phyloP scores from a whole-genome alignment of 2,329 filamentous ascomycete species.

The Penicillium sp. region DNA sequence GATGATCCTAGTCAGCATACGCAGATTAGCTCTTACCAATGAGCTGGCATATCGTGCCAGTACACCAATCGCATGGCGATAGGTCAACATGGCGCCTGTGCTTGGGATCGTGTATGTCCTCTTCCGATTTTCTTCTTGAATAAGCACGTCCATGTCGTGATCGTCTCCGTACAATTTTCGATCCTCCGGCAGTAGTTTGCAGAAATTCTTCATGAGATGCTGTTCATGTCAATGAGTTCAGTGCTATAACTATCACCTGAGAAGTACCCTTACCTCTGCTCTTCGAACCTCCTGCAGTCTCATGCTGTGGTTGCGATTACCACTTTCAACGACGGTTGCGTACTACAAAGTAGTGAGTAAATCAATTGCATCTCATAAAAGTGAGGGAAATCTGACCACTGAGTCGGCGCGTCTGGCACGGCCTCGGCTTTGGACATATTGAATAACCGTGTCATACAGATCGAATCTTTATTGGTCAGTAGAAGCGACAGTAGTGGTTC shows the following conservation, averaged over 20 bases:
- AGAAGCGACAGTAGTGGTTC: neutral
- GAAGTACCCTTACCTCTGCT: constrained; percentile 44
- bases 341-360: constrained; percentile 49
- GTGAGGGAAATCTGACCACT: constrained; percentile 40
- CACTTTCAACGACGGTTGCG: constrained; percentile 75
- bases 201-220: constrained; percentile 69
- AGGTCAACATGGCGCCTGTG: constrained; percentile 77
- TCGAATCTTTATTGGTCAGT: constrained; percentile 65
- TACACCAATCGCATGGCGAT: constrained; percentile 68
- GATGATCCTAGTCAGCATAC: neutral
- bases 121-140: constrained; percentile 54
- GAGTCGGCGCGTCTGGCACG: constrained; percentile 77
- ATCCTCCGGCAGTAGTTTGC: constrained; percentile 70
- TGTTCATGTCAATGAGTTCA: neutral
- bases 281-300: constrained; percentile 51
- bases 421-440: constrained; percentile 91
- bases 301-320: constrained; percentile 66
- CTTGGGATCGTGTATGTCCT: constrained; percentile 60
- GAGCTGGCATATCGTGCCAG: constrained; percentile 73
- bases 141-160: constrained; percentile 56
- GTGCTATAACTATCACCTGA: neutral
- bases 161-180: constrained; percentile 65
- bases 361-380: neutral
- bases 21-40: constrained; percentile 45
- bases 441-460: constrained; percentile 83